A percentile compares a stretch with the other conserved stretches of the same genome.
phyloP scores from a whole-genome alignment of 495 filamentous ascomycete species.

The Schizothecium vesticola region DNA sequence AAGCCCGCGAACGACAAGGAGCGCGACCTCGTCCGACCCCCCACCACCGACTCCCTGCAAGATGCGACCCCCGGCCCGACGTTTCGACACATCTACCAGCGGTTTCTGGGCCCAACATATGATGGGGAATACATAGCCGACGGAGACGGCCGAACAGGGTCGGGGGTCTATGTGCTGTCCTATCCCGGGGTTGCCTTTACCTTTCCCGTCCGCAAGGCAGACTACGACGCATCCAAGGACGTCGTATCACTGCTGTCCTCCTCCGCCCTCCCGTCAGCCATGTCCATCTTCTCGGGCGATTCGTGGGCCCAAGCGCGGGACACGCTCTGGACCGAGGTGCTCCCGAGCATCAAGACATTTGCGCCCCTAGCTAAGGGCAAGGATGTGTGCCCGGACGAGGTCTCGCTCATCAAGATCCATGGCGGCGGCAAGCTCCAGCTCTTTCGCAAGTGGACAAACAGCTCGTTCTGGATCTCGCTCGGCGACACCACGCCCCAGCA shows the following conservation, averaged over 20 bases:
- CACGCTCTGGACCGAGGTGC: constrained; percentile 66
- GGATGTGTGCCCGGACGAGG: constrained; percentile 67
- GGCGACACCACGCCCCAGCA: constrained; percentile 86
- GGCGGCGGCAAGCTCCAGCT: constrained; percentile 73
- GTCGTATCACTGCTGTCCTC: constrained; percentile 83
- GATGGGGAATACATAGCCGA: constrained; percentile 77
- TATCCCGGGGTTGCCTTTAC: constrained; percentile 92
- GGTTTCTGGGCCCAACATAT: constrained; percentile 84
- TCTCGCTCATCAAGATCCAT: constrained; percentile 70
- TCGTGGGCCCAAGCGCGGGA: constrained; percentile 81
- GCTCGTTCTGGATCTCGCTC: constrained; percentile 61
- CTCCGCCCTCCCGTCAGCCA: constrained; percentile 63
- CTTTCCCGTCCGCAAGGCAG: constrained; percentile 69
- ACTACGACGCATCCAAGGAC: constrained; percentile 78
- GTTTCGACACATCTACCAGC: constrained; percentile 88
- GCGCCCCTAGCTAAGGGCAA: constrained; percentile 49
- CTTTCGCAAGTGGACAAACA: constrained; percentile 52
- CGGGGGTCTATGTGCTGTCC: constrained; percentile 73
- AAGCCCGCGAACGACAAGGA: constrained; percentile 69
- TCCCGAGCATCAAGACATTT: constrained; percentile 58
- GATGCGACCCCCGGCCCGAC: constrained; percentile 58
- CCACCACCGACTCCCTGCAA: constrained; percentile 37
- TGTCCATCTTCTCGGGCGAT: constrained; percentile 82
- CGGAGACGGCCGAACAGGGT: constrained; percentile 1
- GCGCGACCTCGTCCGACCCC: constrained; percentile 69